A percentile compares a stretch with the other conserved stretches of the same genome.
Conservation (phyloP, 345 rosid species). For the Cardamine occulta region DNA sequence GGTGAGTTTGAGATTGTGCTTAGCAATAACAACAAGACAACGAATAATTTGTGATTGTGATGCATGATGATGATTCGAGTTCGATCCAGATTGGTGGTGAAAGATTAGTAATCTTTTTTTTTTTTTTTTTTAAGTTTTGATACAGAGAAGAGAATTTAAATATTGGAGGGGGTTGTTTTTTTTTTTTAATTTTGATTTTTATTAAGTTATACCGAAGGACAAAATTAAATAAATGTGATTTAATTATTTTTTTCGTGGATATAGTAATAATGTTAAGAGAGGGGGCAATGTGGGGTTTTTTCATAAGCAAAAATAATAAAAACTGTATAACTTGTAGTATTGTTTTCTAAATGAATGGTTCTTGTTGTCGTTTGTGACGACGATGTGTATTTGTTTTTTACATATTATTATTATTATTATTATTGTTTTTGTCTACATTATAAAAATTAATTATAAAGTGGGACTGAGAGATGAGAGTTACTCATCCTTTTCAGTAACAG, state of each 20-base stretch:
- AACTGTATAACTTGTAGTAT: slow-evolving; percentile 26
- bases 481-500: slow-evolving; percentile 46
- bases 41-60: slow-evolving; percentile 19
- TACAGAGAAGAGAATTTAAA: slow-evolving; percentile 39
- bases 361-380: slow-evolving; percentile 15
- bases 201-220: slow-evolving; percentile 29
- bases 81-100: slow-evolving; percentile 23
- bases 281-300: slow-evolving; percentile 35
- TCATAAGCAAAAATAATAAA: slow-evolving; percentile 5
- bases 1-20: slow-evolving; percentile 65
- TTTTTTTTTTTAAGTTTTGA: slow-evolving; percentile 41
- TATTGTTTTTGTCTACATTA: slow-evolving; percentile 37
- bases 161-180: slow-evolving; percentile 37
- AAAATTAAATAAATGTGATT: slow-evolving; percentile 32
- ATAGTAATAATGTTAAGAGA: slow-evolving; percentile 10
- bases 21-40: slow-evolving; percentile 44
- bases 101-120: slow-evolving; percentile 28
- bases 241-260: slow-evolving; percentile 23
- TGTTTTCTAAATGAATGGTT: slow-evolving; percentile 31
- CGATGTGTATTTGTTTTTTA: slow-evolving; percentile 34
- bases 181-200: slow-evolving; percentile 28
- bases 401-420: slow-evolving; percentile 38
- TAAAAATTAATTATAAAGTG: slow-evolving; percentile 22
- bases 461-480: slow-evolving; percentile 42
- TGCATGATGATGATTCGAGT: background rate